phyloP scores from a whole-genome alignment of 2,329 filamentous ascomycete genomes.

The Fusarium fujikuroi region DNA sequence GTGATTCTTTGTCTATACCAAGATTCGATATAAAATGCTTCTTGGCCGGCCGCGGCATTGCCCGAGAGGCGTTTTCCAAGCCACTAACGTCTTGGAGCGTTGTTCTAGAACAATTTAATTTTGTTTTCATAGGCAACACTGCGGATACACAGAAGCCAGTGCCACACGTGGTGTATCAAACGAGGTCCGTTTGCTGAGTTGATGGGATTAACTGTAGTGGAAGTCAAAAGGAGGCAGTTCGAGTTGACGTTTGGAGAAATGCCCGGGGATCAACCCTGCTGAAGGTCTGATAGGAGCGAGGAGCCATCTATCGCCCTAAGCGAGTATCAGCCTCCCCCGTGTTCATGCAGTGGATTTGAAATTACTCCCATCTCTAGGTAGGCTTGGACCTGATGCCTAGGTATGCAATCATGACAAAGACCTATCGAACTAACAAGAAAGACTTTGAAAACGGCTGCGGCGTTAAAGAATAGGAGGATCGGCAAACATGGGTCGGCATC shows the following conservation, averaged over 20 bases:
- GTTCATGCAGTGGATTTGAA: background rate
- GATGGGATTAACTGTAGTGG: background rate
- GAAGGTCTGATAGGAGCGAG: background rate
- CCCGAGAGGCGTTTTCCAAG: constrained; percentile 19
- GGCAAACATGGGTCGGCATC: constrained; percentile 23
- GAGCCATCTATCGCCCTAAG: background rate
- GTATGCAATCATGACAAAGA: constrained; percentile 1
- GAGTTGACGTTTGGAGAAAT: background rate
- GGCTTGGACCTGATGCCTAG: background rate
- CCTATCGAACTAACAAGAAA: background rate
- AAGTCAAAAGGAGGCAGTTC: background rate
- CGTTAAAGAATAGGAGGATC: constrained; percentile 40
- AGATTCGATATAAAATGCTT: constrained; percentile 4
- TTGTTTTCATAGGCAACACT: background rate
- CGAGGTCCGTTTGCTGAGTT: background rate
- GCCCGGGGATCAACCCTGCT: background rate
- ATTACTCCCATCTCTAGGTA: background rate
- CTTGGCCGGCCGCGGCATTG: constrained; percentile 12
- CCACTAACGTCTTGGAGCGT: constrained; percentile 11
- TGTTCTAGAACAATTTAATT: constrained; percentile 37
- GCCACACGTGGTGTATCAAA: background rate
- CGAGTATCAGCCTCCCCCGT: constrained; percentile 21
- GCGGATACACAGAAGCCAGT: background rate
- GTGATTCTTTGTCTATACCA: background rate
- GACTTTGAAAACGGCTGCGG: constrained; percentile 27